A percentile compares a stretch with the other conserved stretches of the same genome.
Conservation (phyloP, 2,329 filamentous ascomycete genomes). For the Colletotrichum chrysophilum region DNA sequence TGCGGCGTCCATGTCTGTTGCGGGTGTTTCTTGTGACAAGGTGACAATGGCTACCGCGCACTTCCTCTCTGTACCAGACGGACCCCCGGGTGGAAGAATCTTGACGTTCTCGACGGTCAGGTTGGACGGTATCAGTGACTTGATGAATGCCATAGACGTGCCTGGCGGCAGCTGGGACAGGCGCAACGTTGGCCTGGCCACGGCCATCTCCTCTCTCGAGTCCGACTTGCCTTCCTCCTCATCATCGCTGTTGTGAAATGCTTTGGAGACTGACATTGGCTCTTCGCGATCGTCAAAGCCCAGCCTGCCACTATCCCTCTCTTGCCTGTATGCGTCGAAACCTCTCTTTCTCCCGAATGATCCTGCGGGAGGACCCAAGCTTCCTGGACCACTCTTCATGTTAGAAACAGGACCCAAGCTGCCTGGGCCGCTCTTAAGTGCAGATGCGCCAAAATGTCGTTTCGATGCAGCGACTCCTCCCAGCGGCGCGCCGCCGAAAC, state of each 20-base stretch:
- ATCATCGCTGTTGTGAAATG: slow-evolving; percentile 73
- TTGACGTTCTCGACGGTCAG: slow-evolving; percentile 76
- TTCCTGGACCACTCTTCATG: slow-evolving; percentile 66
- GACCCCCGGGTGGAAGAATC: slow-evolving; percentile 62
- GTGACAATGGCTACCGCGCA: slow-evolving; percentile 81
- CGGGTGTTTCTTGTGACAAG: slow-evolving; percentile 79
- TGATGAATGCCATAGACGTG: slow-evolving; percentile 64
- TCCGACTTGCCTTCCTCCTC: slow-evolving; percentile 52
- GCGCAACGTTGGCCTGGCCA: slow-evolving; percentile 67
- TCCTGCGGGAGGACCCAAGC: slow-evolving; percentile 58
- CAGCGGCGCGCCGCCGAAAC: slow-evolving; percentile 30
- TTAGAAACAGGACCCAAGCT: slow-evolving; percentile 62
- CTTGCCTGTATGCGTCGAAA: slow-evolving; percentile 48
- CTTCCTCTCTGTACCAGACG: slow-evolving; percentile 67
- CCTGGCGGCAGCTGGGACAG: slow-evolving; percentile 66
- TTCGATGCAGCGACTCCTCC: slow-evolving; percentile 42
- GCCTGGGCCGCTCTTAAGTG: slow-evolving; percentile 65
- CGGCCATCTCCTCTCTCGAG: slow-evolving; percentile 60
- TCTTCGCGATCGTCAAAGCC: slow-evolving; percentile 45
- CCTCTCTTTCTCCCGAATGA: slow-evolving; percentile 60
- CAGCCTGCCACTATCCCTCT: slow-evolving; percentile 35
- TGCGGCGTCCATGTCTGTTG: slow-evolving; percentile 80
- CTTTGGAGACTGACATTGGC: slow-evolving; percentile 69
- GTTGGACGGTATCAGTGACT: slow-evolving; percentile 61
- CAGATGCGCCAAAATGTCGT: slow-evolving; percentile 69